phyloP scores from a whole-genome alignment of 1,284 basidiomycete species.

The Ganoderma resinaceum region DNA sequence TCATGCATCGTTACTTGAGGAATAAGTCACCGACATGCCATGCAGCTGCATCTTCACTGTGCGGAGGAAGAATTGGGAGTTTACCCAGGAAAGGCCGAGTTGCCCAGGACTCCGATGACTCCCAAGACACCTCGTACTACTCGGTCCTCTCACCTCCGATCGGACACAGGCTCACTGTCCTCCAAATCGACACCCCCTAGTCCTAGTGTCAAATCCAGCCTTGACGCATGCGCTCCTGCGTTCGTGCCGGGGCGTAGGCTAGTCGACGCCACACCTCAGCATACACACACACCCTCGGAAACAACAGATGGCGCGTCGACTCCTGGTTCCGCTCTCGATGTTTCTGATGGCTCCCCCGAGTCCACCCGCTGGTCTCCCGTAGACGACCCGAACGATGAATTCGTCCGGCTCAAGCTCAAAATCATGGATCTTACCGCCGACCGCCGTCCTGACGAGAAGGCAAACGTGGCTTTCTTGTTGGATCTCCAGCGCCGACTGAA shows the following conservation, averaged over 20 bases:
- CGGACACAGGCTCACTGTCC: constrained; percentile 21
- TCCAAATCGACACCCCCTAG: constrained; percentile 22
- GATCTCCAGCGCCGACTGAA: constrained; percentile 62
- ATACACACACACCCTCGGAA: not conserved
- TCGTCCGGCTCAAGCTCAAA: constrained; percentile 65
- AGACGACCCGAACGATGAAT: constrained; percentile 68
- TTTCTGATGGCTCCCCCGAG: constrained; percentile 24
- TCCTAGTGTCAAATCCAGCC: constrained; percentile 18
- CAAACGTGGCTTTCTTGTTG: constrained; percentile 49
- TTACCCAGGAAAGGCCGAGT: constrained; percentile 24
- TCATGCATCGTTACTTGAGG: not conserved
- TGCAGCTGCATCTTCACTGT: constrained; percentile 44
- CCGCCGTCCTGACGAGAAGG: constrained; percentile 41
- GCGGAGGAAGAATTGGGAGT: constrained; percentile 62
- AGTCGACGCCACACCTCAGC: constrained; percentile 1
- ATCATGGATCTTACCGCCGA: constrained; percentile 52
- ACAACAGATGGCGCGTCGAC: constrained; percentile 16
- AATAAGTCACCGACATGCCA: not conserved
- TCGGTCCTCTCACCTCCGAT: constrained; percentile 39
- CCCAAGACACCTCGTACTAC: constrained; percentile 44
- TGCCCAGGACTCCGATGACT: constrained; percentile 31
- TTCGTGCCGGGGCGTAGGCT: constrained; percentile 43
- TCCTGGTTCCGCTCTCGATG: constrained; percentile 8
- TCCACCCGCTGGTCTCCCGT: constrained; percentile 44
- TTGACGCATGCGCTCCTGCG: constrained; percentile 45